phyloP scores from a whole-genome alignment of 108 stramenopile genomes.

The Skeletonema tropicum region DNA sequence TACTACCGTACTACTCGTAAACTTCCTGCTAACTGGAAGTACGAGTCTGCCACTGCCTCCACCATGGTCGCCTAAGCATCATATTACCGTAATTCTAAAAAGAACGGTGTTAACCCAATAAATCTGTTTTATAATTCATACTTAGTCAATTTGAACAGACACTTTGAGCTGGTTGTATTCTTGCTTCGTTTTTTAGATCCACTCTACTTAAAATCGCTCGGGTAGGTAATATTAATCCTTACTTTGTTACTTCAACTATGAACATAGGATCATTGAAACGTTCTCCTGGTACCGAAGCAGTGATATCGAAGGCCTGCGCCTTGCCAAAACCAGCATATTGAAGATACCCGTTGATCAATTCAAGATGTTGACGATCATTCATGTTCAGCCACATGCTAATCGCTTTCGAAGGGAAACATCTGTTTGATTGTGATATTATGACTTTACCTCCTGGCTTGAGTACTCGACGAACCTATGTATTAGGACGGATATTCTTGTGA shows the following conservation, averaged over 20 bases:
- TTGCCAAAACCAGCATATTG: slow-evolving; percentile 92
- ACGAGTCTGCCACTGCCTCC: slow-evolving; percentile 97
- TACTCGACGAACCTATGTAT: slow-evolving; percentile 71
- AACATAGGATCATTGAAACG: slow-evolving; percentile 92
- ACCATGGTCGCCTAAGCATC: slow-evolving; percentile 96
- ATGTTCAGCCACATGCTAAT: slow-evolving; percentile 82
- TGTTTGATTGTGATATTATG: slow-evolving; percentile 90
- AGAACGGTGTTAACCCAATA: slow-evolving; percentile 3
- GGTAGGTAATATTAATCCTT: no score
- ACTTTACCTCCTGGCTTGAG: slow-evolving; percentile 90
- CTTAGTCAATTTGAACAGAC: not conserved
- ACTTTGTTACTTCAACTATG: slow-evolving; percentile 83
- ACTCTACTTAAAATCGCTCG: no score
- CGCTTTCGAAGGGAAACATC: slow-evolving; percentile 90
- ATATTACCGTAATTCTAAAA: not conserved
- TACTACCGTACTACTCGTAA: slow-evolving; percentile 99
- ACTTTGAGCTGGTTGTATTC: no score
- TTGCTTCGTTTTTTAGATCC: no score
- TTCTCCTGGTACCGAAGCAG: slow-evolving; percentile 76
- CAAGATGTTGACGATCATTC: slow-evolving; percentile 93
- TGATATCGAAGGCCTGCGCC: slow-evolving; percentile 81
- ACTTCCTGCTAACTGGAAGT: slow-evolving; percentile 99
- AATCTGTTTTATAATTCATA: slow-evolving; percentile 4
- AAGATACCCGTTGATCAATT: slow-evolving; percentile 91
- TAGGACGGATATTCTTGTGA: slow-evolving; percentile 9